Conservation (phyloP, 2,329 filamentous ascomycete genomes). For the Verticillium nonalfalfae region DNA sequence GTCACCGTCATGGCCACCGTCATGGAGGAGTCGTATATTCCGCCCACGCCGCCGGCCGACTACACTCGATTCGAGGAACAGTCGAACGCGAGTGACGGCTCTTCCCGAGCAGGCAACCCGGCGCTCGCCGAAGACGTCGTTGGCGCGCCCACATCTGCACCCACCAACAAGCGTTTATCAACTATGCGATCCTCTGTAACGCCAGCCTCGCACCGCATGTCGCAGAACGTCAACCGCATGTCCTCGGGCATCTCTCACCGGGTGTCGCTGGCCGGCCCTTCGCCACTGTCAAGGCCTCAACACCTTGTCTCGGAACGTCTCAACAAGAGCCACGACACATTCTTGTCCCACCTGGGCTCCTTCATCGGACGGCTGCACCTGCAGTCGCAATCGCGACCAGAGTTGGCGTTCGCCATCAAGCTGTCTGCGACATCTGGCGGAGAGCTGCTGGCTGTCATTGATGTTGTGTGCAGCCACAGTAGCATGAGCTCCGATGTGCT, state of each 20-base stretch:
- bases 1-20: slow-evolving; percentile 56
- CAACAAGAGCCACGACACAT: slow-evolving; percentile 74
- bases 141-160: slow-evolving; percentile 25
- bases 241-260: slow-evolving; percentile 62
- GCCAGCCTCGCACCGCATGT: slow-evolving; percentile 24
- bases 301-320: slow-evolving; percentile 81
- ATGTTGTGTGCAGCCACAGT: slow-evolving; percentile 76
- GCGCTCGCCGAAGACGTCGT: slow-evolving; percentile 21
- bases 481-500: slow-evolving; percentile 60
- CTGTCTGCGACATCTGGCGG: slow-evolving; percentile 79
- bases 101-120: slow-evolving; percentile 27
- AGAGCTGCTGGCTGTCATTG: slow-evolving; percentile 71
- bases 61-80: slow-evolving; percentile 40
- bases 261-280: slow-evolving; percentile 67
- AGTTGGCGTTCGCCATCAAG: slow-evolving; percentile 75
- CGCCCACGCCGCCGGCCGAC: slow-evolving; percentile 59
- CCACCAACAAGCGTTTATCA: slow-evolving; percentile 40
- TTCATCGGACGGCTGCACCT: slow-evolving; percentile 88
- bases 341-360: slow-evolving; percentile 83
- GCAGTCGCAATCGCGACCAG: slow-evolving; percentile 83
- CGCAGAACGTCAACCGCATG: slow-evolving; percentile 37
- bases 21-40: slow-evolving; percentile 50
- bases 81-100: slow-evolving; percentile 28
- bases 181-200: slow-evolving; percentile 27
- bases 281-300: slow-evolving; percentile 54